Base-by-base conservation (phyloP, 2,329 filamentous ascomycete genomes). In the Colletotrichum truncatum region DNA sequence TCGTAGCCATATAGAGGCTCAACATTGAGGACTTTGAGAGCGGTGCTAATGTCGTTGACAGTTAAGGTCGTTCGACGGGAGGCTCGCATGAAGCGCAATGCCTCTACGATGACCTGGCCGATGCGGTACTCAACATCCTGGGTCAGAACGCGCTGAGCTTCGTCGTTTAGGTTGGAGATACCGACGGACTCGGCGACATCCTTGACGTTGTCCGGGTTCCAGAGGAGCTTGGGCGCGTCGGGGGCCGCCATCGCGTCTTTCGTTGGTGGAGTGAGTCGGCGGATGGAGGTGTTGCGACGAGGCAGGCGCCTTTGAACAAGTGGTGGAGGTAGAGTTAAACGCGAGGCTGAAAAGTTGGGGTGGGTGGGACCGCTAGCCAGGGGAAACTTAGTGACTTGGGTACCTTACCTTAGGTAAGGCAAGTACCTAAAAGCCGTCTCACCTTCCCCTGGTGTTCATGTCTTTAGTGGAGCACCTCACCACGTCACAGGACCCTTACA, bases 1-100 rank as follows among this genome's bases (percentile, higher is more conserved):
- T 98, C 95, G 80, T 99, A 99, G 18, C 96, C 96, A 75, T 98
- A 98, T 2, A 98, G 86, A 1, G 96, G 96, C 78, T 99, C 96
- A 23, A 98, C 93, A 73, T 98, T 94, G 52, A 99, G 85, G 10
- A 94, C 89, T 67, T 89, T 89, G 69, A 99, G 82, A 4, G 96
- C 96, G 70, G 95, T 90, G 48, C 93, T 90, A 61, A 98, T 88
- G 78, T 99, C 96, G 73, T 95, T 92, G 52, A 96, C 97, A 18
- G 91, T 94, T 70, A 99, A 84, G 1, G 92, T 91, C 2, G 94
- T 98, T 68, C 96, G 90, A 77, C 93, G 92, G 21, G 91, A 89
- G 73, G 95, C 92, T 72, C 94, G 93, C 96, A 99, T 99, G 77
- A 97, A 96, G 75, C 97, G 97, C 72, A 98, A 85, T 3, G 94